A percentile compares a stretch with the other conserved stretches of the same genome.
Conservation (phyloP, 257 asterid species). For the Verbena officinalis region DNA sequence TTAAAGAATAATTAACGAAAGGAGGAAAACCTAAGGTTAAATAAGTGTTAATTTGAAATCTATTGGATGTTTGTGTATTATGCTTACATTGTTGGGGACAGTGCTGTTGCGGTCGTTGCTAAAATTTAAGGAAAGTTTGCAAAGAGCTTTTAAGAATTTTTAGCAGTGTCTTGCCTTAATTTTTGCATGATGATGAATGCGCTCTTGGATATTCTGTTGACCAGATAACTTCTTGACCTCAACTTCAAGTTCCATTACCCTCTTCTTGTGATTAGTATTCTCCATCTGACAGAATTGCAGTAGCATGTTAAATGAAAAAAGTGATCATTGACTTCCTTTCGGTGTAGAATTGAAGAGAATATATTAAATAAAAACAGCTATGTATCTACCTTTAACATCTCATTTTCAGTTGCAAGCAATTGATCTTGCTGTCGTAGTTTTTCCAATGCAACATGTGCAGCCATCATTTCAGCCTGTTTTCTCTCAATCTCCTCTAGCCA, state of each 20-base stretch:
- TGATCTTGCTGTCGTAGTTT: constrained; percentile 66
- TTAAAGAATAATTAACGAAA: neutral
- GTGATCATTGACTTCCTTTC: neutral
- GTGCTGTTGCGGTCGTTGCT: too few species aligned
- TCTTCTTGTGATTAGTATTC: constrained; percentile 62
- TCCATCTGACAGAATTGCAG: constrained; percentile 53
- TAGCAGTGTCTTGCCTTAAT: constrained; percentile 59
- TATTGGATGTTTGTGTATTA: too few species aligned
- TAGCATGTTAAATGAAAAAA: constrained; percentile 26
- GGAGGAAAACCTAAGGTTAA: too few species aligned
- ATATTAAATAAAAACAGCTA: neutral
- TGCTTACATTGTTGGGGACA: too few species aligned
- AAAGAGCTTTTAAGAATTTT: neutral
- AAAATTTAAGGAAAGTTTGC: too few species aligned
- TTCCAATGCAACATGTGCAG: constrained; percentile 73
- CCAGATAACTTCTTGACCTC: constrained; percentile 84
- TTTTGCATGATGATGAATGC: constrained; percentile 98
- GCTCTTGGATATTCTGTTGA: constrained; percentile 95
- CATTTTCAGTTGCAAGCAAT: constrained; percentile 66
- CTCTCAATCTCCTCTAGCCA: constrained; percentile 96
- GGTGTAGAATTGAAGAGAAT: neutral
- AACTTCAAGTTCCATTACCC: constrained; percentile 72
- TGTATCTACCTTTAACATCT: constrained; percentile 69
- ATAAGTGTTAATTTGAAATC: too few species aligned
- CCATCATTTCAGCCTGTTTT: constrained; percentile 89